Percentiles rank a stretch among this genome's conserved stretches.
phyloP scores from a whole-genome alignment of 305 asterid species.

The Plantago coronopus region DNA sequence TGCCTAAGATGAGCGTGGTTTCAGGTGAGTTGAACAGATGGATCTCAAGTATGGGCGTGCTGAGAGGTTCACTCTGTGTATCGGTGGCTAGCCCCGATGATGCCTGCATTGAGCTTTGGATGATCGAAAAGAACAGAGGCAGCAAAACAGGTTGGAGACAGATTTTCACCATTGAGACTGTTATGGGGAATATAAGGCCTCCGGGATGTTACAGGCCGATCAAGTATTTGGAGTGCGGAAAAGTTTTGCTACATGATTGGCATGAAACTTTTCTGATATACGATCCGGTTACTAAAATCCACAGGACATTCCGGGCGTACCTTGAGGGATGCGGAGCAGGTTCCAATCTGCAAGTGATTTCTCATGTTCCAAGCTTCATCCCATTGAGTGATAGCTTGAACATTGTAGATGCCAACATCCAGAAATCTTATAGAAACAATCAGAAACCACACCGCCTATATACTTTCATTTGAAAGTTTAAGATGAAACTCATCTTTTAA shows the following conservation, averaged over 20 bases:
- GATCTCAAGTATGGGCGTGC: background rate
- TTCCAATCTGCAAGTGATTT: background rate
- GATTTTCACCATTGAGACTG: background rate
- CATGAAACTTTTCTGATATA: background rate
- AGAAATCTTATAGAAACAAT: background rate
- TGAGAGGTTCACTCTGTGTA: conserved; percentile 1
- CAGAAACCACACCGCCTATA: too few relatives aligned
- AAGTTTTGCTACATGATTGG: conserved; percentile 3
- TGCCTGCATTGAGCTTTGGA: conserved; percentile 8
- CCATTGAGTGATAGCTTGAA: background rate
- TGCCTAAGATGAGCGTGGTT: background rate
- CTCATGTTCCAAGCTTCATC: conserved; percentile 4
- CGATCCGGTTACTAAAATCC: conserved; percentile 6
- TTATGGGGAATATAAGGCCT: background rate
- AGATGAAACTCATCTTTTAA: too few relatives aligned
- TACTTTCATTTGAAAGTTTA: too few relatives aligned
- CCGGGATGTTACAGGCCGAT: background rate
- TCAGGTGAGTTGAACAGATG: background rate
- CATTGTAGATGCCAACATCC: background rate
- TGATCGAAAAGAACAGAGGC: background rate
- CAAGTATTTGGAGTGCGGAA: background rate
- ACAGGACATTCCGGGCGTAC: background rate
- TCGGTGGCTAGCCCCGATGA: background rate
- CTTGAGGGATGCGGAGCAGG: background rate
- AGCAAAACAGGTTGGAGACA: background rate